Conservation (phyloP, 1,284 basidiomycete species). For the Ceratobasidium papillatum region DNA sequence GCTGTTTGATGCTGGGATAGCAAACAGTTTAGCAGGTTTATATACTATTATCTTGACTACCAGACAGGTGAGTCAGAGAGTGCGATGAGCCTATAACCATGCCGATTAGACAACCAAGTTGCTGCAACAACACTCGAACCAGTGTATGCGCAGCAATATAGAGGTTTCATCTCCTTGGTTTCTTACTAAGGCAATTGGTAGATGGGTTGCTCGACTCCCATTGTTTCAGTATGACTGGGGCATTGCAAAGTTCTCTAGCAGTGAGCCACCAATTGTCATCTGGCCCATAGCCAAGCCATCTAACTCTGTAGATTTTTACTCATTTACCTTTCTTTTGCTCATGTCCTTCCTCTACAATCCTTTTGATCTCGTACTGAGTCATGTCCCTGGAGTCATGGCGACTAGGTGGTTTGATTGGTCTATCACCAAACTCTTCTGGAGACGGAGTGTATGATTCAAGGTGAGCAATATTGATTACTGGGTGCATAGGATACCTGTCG, state of each 20-base stretch:
- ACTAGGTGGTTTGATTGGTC: neutral
- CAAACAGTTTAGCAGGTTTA: too few species aligned
- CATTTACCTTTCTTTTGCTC: neutral
- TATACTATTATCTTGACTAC: too few species aligned
- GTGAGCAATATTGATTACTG: constrained; percentile 51
- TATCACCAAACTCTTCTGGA: constrained; percentile 45
- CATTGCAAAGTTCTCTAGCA: constrained; percentile 3
- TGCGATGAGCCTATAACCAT: too few species aligned
- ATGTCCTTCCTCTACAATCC: neutral
- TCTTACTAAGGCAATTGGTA: too few species aligned
- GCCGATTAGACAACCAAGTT: too few species aligned
- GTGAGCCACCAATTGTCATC: constrained; percentile 9
- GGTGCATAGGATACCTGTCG: constrained; percentile 47
- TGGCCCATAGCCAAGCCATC: constrained; percentile 17
- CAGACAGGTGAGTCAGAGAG: too few species aligned
- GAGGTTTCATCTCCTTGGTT: too few species aligned
- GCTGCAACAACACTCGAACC: too few species aligned
- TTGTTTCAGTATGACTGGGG: neutral
- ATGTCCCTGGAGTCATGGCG: neutral
- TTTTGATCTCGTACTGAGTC: neutral
- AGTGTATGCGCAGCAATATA: too few species aligned
- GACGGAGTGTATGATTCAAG: constrained; percentile 46
- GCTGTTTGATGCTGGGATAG: too few species aligned
- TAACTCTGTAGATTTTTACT: neutral
- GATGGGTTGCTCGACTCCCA: neutral